These are phyloP conservation scores for Ilex aquifolium DNA, from an alignment of 257 asterid species.

Conservation along the genomic window DNA sequence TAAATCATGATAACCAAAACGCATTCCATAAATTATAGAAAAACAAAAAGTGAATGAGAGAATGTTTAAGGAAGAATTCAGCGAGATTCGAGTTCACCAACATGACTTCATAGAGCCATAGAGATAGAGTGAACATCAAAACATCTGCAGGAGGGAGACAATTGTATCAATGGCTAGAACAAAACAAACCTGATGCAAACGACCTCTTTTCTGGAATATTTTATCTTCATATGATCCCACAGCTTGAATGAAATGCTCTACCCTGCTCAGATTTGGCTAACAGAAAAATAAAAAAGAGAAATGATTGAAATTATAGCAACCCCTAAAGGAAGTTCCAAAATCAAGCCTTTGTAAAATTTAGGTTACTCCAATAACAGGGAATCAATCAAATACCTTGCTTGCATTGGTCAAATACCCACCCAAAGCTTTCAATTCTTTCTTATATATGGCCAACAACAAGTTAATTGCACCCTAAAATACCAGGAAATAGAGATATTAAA, in stretches of 20 bases:
- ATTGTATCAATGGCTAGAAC: constrained; percentile 1
- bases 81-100: no score
- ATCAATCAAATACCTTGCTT: constrained; percentile 57
- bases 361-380: constrained; percentile 6
- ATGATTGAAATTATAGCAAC: neutral
- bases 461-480: constrained; percentile 82
- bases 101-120: no score
- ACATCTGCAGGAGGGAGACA: neutral
- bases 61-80: no score
- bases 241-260: constrained; percentile 91
- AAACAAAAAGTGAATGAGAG: neutral
- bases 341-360: neutral
- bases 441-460: constrained; percentile 88
- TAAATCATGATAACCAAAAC: no score
- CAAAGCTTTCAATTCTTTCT: constrained; percentile 70
- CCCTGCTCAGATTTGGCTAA: constrained; percentile 78
- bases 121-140: neutral
- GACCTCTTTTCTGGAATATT: constrained; percentile 85
- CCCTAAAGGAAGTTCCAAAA: neutral
- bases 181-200: constrained; percentile 69
- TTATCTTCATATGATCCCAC: constrained; percentile 90
- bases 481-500: neutral
- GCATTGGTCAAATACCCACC: constrained; percentile 88
- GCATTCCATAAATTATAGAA: neutral
- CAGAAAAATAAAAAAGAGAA: constrained; percentile 13